Percentiles rank a stretch among this genome's conserved stretches.
Evolutionary conservation across 2,329 filamentous ascomycete genomes (phyloP).

Genomic region (Botrytis porri): DNA sequence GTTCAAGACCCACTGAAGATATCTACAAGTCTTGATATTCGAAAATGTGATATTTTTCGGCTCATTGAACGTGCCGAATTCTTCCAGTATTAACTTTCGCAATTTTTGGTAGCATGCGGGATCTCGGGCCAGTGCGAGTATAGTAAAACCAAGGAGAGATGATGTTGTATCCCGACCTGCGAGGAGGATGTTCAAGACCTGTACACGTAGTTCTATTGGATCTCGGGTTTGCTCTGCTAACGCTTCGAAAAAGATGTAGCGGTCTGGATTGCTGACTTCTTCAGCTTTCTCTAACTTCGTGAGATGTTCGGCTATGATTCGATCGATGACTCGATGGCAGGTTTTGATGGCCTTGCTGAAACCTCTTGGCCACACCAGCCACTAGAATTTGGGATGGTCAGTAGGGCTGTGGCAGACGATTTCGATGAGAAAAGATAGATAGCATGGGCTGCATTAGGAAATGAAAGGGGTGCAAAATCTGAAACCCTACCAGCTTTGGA

Average conservation of each 20-base stretch:
- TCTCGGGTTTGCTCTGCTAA: constrained; percentile 49
- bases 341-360: constrained; percentile 31
- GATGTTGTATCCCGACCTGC: constrained; percentile 60
- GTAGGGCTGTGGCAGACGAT: not conserved
- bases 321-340: constrained; percentile 47
- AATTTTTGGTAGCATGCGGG: constrained; percentile 44
- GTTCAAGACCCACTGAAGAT: constrained; percentile 35
- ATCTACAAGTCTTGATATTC: constrained; percentile 33
- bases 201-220: constrained; percentile 47
- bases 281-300: constrained; percentile 30
- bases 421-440: not conserved
- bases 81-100: constrained; percentile 41
- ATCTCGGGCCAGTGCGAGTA: constrained; percentile 37
- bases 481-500: no score
- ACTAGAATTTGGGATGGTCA: constrained; percentile 28
- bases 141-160: constrained; percentile 43
- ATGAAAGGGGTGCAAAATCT: not conserved
- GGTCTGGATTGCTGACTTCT: constrained; percentile 27
- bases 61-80: constrained; percentile 38
- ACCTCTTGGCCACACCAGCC: constrained; percentile 36
- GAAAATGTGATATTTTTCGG: constrained; percentile 33
- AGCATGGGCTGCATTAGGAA: not conserved
- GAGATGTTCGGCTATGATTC: constrained; percentile 43
- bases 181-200: constrained; percentile 53
- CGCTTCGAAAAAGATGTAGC: constrained; percentile 55